Evolutionary conservation across 1,284 basidiomycete genomes (phyloP).

Genomic region (Trichosporon sp.): DNA sequence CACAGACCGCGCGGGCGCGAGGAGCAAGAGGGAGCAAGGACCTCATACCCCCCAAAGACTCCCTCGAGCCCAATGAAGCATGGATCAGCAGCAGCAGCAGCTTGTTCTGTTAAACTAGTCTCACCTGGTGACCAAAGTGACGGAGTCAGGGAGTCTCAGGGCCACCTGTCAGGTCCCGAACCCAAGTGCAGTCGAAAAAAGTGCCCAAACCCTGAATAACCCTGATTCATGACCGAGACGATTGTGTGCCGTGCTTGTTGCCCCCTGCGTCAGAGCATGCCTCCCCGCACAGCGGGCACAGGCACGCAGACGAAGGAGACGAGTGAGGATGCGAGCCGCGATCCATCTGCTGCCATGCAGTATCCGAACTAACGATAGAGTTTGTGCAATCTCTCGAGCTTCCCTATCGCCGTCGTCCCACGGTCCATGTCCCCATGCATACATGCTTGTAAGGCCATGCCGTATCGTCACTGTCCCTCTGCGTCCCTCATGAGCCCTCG

Average conservation of each 20-base stretch:
- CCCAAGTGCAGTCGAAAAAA: not conserved
- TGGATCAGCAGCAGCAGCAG: not conserved
- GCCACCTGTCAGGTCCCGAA: not conserved
- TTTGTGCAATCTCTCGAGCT: not conserved
- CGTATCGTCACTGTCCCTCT: no score
- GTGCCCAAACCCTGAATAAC: not conserved
- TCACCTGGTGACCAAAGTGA: not conserved
- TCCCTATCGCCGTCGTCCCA: not conserved
- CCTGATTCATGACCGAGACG: not conserved
- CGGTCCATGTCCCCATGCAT: not conserved
- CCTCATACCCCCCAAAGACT: no score
- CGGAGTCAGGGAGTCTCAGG: not conserved
- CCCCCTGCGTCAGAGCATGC: not conserved
- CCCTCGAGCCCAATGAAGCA: no score
- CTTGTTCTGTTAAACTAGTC: not conserved
- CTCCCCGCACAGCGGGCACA: no score
- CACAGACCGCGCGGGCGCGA: not conserved
- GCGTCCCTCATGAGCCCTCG: no score
- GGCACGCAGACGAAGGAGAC: not conserved
- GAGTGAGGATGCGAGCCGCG: no score
- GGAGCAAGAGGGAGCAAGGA: not conserved
- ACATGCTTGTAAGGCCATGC: no score
- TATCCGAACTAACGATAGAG: slow-evolving; percentile 3
- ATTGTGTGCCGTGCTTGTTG: not conserved
- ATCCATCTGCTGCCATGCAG: no score